phyloP scores from a whole-genome alignment of 148 eudicot genomes.

The Chenopodium berlandieri region DNA sequence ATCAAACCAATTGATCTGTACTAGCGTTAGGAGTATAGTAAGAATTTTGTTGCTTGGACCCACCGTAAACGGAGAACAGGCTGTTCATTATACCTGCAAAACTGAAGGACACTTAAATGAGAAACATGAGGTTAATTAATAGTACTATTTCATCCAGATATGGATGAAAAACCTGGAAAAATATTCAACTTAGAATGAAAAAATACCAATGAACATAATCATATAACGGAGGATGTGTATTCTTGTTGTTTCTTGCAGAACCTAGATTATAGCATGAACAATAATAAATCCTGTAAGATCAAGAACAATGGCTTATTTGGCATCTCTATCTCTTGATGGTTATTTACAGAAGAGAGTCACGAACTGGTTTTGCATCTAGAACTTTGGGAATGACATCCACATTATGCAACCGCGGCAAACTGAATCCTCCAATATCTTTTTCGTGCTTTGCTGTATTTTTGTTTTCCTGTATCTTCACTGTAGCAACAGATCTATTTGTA shows the following conservation, averaged over 20 bases:
- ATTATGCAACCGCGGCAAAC: no score
- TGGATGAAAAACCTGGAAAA: not conserved
- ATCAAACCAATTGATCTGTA: not conserved
- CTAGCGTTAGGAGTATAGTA: not conserved
- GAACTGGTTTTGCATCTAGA: no score
- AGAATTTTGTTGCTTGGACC: not conserved
- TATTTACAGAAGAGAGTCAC: no score
- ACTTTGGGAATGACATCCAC: no score
- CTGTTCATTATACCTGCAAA: conserved; percentile 94
- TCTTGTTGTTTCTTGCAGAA: conserved; percentile 74
- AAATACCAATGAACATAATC: conserved; percentile 85
- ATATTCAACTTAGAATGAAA: not conserved
- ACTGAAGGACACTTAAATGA: conserved; percentile 4
- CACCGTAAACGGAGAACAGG: conserved; percentile 86
- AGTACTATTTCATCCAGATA: not conserved
- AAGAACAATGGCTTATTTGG: not conserved
- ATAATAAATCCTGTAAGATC: conserved; percentile 66
- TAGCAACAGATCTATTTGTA: no score
- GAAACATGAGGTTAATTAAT: not conserved
- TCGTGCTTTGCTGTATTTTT: no score
- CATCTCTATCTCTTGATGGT: not conserved
- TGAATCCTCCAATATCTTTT: no score
- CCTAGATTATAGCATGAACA: conserved; percentile 63
- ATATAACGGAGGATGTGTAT: conserved; percentile 71
- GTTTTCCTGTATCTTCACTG: no score